Percentiles rank a stretch among this genome's conserved stretches.
Evolutionary conservation across 768 basidiomycete genomes (phyloP).

Genomic region (Xerocomellus dryophilus): DNA sequence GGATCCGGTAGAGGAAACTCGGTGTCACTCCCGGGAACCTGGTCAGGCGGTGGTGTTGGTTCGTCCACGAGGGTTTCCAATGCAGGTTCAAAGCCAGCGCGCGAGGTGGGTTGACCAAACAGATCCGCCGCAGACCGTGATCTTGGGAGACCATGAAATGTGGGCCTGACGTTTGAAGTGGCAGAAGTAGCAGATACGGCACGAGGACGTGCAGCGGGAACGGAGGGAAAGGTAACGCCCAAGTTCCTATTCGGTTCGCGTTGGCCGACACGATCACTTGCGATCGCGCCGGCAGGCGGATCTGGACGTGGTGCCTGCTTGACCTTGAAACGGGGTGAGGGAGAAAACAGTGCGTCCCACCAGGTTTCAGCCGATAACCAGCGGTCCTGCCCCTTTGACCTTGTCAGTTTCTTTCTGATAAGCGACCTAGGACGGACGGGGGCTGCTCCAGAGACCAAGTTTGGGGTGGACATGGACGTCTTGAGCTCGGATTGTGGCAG

Average conservation of each 20-base stretch:
- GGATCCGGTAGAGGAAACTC: conserved; percentile 59
- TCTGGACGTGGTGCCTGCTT: conserved; percentile 32
- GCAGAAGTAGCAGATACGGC: conserved; percentile 12
- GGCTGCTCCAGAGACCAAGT: conserved; percentile 40
- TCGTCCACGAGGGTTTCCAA: conserved; percentile 18
- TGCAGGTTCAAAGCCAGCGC: conserved; percentile 17
- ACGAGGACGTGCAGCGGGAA: conserved; percentile 19
- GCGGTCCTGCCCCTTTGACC: conserved; percentile 49
- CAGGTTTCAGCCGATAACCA: conserved; percentile 77
- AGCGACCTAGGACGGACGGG: conserved; percentile 7
- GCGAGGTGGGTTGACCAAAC: conserved; percentile 3
- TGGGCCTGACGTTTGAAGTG: not conserved
- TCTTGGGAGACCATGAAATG: conserved; percentile 7
- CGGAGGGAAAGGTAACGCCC: conserved; percentile 9
- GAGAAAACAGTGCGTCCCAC: conserved; percentile 79
- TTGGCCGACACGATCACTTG: conserved; percentile 47
- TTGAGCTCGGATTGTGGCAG: conserved; percentile 35
- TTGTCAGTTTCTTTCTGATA: conserved; percentile 20
- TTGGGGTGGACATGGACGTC: conserved; percentile 63
- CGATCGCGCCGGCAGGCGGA: conserved; percentile 26
- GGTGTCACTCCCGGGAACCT: conserved; percentile 29
- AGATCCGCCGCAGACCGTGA: conserved; percentile 26
- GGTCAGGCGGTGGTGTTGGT: conserved; percentile 4
- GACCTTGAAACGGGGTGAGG: conserved; percentile 66
- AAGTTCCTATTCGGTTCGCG: not conserved